A percentile compares a stretch with the other conserved stretches of the same genome.
Conservation (phyloP, 2,329 filamentous ascomycete species). For the Cytospora chrysosperma region DNA sequence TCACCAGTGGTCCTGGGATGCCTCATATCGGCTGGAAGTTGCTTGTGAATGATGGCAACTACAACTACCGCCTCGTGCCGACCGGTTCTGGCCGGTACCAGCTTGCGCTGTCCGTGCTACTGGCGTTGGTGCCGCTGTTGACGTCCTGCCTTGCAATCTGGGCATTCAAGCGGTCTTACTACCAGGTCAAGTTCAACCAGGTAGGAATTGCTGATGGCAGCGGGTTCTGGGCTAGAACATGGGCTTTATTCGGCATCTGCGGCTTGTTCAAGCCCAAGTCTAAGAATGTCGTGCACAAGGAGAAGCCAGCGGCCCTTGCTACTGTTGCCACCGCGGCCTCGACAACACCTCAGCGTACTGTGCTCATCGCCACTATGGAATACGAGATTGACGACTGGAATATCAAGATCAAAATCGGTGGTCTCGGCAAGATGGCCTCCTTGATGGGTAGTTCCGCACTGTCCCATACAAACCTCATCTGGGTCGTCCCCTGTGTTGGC, state of each 20-base stretch:
- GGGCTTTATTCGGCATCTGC: not conserved
- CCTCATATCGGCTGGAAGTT: constrained; percentile 56
- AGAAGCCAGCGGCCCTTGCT: constrained; percentile 29
- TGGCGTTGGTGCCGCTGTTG: constrained; percentile 51
- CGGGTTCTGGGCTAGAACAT: constrained; percentile 29
- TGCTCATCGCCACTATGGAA: constrained; percentile 43
- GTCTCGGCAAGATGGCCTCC: constrained; percentile 68
- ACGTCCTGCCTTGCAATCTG: constrained; percentile 51
- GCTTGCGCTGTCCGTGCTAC: constrained; percentile 50
- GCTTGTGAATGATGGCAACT: constrained; percentile 52
- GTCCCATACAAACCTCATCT: constrained; percentile 63
- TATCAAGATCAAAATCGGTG: constrained; percentile 71
- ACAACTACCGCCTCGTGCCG: constrained; percentile 52
- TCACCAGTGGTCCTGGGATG: constrained; percentile 51
- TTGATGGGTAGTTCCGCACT: constrained; percentile 64
- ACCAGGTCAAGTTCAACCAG: constrained; percentile 56
- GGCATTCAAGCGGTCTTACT: constrained; percentile 56
- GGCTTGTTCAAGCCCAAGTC: constrained; percentile 12
- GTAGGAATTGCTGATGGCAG: constrained; percentile 43
- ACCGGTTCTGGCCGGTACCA: constrained; percentile 54
- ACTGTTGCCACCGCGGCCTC: constrained; percentile 3
- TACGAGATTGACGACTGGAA: constrained; percentile 70
- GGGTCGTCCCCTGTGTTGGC: constrained; percentile 62
- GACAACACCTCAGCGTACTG: constrained; percentile 17
- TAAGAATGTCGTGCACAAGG: constrained; percentile 13